These are phyloP conservation scores for Juglanconis juglandina DNA, from an alignment of 2,329 filamentous ascomycete genomes.

Conservation along the genomic window DNA sequence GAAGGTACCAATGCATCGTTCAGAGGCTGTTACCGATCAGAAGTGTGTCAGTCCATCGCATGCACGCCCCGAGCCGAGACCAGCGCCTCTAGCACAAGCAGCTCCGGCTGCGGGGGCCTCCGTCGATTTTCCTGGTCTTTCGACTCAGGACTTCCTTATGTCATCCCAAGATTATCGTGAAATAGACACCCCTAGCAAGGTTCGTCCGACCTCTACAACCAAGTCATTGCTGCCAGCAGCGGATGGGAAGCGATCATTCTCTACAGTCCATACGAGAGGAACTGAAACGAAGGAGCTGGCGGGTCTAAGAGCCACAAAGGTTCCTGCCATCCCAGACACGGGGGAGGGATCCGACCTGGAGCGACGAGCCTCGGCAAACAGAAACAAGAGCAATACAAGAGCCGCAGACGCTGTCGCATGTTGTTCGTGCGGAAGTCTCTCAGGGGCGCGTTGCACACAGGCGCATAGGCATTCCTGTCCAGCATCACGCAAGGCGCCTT, in stretches of 20 bases:
- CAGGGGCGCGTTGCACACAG: not conserved
- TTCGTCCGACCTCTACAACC: not conserved
- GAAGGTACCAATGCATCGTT: not conserved
- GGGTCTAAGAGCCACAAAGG: not conserved
- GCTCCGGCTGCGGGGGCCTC: not conserved
- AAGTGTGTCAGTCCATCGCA: not conserved
- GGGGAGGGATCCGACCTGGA: not conserved
- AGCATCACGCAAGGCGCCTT: not conserved
- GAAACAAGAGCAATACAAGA: not conserved
- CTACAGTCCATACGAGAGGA: not conserved
- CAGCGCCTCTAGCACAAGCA: not conserved
- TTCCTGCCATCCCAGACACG: not conserved
- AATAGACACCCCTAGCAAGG: slow-evolving; percentile 28
- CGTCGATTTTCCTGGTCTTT: slow-evolving; percentile 33
- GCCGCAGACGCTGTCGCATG: not conserved
- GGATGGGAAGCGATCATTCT: not conserved
- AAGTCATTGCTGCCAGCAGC: not conserved
- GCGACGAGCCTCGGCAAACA: not conserved
- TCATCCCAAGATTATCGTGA: slow-evolving; percentile 47
- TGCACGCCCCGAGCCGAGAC: not conserved
- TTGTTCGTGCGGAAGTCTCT: not conserved
- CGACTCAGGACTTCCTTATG: slow-evolving; percentile 43
- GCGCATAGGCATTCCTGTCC: not conserved
- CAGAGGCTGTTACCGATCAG: slow-evolving; percentile 19
- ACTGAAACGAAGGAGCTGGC: not conserved